Percentiles rank a stretch among this genome's conserved stretches.
Evolutionary conservation across 495 filamentous ascomycete genomes (phyloP).

Genomic region (Hypoxylon lienhwacheense): DNA sequence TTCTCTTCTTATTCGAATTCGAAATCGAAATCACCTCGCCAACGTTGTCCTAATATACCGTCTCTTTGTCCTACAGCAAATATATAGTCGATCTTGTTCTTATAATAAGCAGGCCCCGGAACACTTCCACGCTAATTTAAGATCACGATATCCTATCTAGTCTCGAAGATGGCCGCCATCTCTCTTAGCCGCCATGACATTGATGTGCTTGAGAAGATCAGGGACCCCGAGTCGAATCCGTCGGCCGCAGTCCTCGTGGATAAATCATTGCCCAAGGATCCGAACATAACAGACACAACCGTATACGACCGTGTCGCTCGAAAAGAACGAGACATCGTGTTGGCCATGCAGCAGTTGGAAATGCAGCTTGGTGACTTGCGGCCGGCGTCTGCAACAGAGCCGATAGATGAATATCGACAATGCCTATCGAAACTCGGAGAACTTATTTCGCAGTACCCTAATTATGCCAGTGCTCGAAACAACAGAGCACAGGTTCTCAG

Average conservation of each 20-base stretch:
- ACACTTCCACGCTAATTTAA: background rate
- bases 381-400: constrained; percentile 31
- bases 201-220: constrained; percentile 74
- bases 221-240: constrained; percentile 74
- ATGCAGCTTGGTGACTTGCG: constrained; percentile 45
- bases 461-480: constrained; percentile 72
- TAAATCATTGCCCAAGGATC: constrained; percentile 60
- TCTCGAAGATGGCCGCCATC: constrained; percentile 49
- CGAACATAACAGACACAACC: constrained; percentile 50
- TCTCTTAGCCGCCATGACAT: constrained; percentile 69
- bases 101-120: background rate
- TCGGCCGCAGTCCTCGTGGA: constrained; percentile 56
- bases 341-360: constrained; percentile 53
- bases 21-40: background rate
- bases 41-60: constrained; percentile 3
- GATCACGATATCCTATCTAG: background rate
- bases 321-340: constrained; percentile 52
- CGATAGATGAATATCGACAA: constrained; percentile 43
- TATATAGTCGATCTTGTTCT: background rate
- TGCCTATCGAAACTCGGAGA: constrained; percentile 50
- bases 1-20: constrained; percentile 4
- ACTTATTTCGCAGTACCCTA: constrained; percentile 60
- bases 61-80: background rate
- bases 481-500: constrained; percentile 76
- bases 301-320: constrained; percentile 44